phyloP scores from a whole-genome alignment of 176 grass and related monocot genomes.

The Eragrostis nindensis region DNA sequence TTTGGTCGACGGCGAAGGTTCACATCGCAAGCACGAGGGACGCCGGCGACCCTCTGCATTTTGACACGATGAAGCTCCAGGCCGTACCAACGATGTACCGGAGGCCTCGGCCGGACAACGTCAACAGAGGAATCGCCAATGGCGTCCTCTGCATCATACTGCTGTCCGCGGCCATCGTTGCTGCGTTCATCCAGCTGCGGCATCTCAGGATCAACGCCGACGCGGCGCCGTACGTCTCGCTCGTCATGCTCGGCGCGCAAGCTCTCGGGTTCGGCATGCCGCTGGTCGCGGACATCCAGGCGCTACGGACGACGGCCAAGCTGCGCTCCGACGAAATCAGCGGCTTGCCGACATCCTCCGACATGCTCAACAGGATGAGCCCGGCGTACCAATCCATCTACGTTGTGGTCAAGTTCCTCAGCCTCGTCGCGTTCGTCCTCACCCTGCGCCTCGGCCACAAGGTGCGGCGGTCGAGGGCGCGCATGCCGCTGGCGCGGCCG shows the following conservation, averaged over 20 bases:
- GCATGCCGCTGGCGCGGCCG: conserved; percentile 62
- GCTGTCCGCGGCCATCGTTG: conserved; percentile 59
- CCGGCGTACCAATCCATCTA: conserved; percentile 33
- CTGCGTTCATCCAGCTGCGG: conserved; percentile 64
- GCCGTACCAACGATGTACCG: conserved; percentile 74
- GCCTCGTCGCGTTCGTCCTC: conserved; percentile 63
- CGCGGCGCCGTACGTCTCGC: conserved; percentile 66
- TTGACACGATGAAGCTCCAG: conserved; percentile 58
- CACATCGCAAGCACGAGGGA: conserved; percentile 60
- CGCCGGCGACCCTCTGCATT: conserved; percentile 49
- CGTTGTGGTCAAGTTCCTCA: conserved; percentile 67
- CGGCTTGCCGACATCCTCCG: no score
- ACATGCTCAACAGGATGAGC: not conserved
- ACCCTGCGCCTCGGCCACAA: conserved; percentile 76
- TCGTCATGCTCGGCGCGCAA: conserved; percentile 85
- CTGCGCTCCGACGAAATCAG: no score
- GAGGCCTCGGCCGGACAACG: conserved; percentile 39
- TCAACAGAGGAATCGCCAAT: not conserved
- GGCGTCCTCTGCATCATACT: conserved; percentile 73
- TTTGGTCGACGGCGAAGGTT: conserved; percentile 68
- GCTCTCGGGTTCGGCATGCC: conserved; percentile 78
- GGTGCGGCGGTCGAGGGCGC: conserved; percentile 82
- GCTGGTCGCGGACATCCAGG: conserved; percentile 74
- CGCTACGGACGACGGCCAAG: conserved; percentile 32
- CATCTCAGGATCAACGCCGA: conserved; percentile 65